Evolutionary conservation across 257 asterid genomes (phyloP).

Genomic region (Solanum habrochaites): DNA sequence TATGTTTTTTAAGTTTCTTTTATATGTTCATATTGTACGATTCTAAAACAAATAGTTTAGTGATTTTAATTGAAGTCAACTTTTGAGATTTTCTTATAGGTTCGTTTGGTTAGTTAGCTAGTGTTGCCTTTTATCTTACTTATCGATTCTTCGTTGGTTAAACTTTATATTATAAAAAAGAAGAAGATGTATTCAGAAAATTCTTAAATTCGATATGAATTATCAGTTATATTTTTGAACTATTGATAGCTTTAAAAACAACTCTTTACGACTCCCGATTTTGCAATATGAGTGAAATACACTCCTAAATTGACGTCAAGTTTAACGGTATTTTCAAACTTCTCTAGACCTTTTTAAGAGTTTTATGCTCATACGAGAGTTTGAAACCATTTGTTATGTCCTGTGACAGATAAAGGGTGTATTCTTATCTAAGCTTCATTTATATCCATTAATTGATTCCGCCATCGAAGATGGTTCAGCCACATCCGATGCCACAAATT

Average conservation of each 20-base stretch:
- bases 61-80: background rate
- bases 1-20: background rate
- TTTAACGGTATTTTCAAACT: too few relatives aligned
- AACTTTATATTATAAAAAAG: background rate
- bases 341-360: too few relatives aligned
- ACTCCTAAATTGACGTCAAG: background rate
- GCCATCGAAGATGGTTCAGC: background rate
- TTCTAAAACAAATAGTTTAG: background rate
- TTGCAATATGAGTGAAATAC: background rate
- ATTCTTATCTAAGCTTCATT: background rate
- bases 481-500: background rate
- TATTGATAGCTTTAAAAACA: background rate
- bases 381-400: background rate
- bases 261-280: accelerated
- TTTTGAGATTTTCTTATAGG: background rate
- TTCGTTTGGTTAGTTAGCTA: background rate
- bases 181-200: background rate
- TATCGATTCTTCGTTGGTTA: background rate
- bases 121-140: background rate
- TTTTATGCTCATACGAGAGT: too few relatives aligned
- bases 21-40: background rate
- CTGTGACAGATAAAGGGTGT: background rate
- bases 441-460: background rate
- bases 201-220: background rate
- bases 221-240: too few relatives aligned